Base-by-base conservation (phyloP, 129 eudicot species). In the Flaveria trinervia region DNA sequence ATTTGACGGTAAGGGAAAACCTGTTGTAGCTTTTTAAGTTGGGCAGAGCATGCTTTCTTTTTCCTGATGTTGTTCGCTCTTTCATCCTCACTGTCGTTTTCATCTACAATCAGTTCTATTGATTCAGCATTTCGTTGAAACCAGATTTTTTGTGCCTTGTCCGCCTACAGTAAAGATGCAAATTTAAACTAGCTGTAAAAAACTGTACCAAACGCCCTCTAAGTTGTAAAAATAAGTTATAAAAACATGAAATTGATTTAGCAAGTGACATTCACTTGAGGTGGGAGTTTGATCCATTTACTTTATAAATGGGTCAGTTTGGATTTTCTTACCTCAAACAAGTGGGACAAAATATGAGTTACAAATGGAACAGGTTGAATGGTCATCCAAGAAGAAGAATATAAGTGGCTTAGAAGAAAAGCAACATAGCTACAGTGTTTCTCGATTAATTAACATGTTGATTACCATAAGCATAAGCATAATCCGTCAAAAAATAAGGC, bases 171-270 rank as follows among this genome's bases (percentile, higher is more conserved):
- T 11, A 65, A 54, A 17, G 67, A 33, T 74, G 54, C 52, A 48
- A 25, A n/a, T n/a, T 22, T 50, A 16, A 76, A 68, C 39, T 48
- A 41, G 74, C 28, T 65, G 55, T 55, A 81, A 51, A 48, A 13
- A 18, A 7, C 11, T 46, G 41, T 60, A 13, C n/a, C 44, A 60
- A 74, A 36, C 4, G 5, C 7, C 69, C 45, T 70, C 20, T 39
- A 14, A 13, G 16, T 59, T 33, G 20, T 43, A 41, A 57, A 25
- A 25, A 26, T 57, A 30, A 16, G 30, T 57, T 57, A 22, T 14
- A 61, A 61, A 28, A 9, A 61, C 43, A 25, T 11, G 10, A 1
- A 61, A 55, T 16, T 67, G 17, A 77, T 52, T 39, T 18, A 36
- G 74, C 54, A 76, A 33, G 18, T 39, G n/a, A 2, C 68, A 59